Percentiles rank a stretch among this genome's conserved stretches.
These are phyloP conservation scores for Poronia punctata DNA, from an alignment of 495 filamentous ascomycete species.

Conservation along the genomic window DNA sequence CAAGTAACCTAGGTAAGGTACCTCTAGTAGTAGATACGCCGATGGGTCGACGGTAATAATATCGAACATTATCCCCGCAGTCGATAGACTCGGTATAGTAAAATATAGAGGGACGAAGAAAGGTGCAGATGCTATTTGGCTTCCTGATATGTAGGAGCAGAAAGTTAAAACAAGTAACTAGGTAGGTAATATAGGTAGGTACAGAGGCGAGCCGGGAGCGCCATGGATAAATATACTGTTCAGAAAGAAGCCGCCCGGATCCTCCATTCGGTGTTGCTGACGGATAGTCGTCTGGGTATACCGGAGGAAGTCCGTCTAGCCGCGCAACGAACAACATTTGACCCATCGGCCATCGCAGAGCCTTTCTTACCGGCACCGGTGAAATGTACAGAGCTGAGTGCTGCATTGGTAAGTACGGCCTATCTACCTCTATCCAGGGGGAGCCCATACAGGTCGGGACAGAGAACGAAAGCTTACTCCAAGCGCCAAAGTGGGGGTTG, in stretches of 20 bases:
- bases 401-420: constrained; percentile 11
- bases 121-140: too few relatives aligned
- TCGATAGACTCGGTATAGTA: too few relatives aligned
- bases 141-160: too few relatives aligned
- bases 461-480: not conserved
- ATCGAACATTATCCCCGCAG: too few relatives aligned
- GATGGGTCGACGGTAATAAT: too few relatives aligned
- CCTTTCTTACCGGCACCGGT: constrained; percentile 23
- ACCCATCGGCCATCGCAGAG: constrained; percentile 7
- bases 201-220: too few relatives aligned
- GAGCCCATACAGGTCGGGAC: not conserved
- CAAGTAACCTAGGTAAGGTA: too few relatives aligned
- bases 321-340: constrained; percentile 16
- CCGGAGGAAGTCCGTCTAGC: constrained; percentile 12
- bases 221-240: constrained; percentile 15
- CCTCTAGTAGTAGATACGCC: too few relatives aligned
- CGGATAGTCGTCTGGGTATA: constrained; percentile 16
- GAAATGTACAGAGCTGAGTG: constrained; percentile 23
- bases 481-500: constrained; percentile 14
- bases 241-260: constrained; percentile 23
- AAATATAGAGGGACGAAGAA: too few relatives aligned
- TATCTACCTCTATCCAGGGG: not conserved
- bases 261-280: constrained; percentile 14
- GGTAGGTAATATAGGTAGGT: too few relatives aligned
- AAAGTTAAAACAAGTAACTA: too few relatives aligned